A percentile compares a stretch with the other conserved stretches of the same genome.
Conservation (phyloP, 2,329 filamentous ascomycete genomes). For the Aureobasidium uvarum region DNA sequence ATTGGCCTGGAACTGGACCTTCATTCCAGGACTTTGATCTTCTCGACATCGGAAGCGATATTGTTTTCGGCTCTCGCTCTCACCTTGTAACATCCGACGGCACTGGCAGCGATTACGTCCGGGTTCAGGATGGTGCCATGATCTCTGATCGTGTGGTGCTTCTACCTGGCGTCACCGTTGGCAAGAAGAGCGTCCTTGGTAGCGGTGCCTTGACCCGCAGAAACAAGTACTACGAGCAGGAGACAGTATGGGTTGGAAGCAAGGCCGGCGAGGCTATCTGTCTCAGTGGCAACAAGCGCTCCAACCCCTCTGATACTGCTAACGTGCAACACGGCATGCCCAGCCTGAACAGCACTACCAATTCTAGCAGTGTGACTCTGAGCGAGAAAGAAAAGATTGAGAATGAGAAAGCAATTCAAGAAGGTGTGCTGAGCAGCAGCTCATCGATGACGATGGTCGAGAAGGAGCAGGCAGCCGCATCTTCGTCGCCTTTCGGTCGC, state of each 20-base stretch:
- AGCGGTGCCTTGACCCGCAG: conserved; percentile 54
- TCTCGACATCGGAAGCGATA: conserved; percentile 56
- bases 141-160: conserved; percentile 57
- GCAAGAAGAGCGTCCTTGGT: conserved; percentile 52
- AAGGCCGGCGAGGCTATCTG: conserved; percentile 53
- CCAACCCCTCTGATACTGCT: neutral
- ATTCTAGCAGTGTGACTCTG: conserved; percentile 17
- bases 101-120: conserved; percentile 49
- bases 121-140: conserved; percentile 53
- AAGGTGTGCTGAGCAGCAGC: conserved; percentile 20
- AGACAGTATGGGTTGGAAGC: conserved; percentile 54
- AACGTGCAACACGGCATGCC: conserved; percentile 1
- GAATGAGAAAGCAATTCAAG: conserved; percentile 1
- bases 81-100: conserved; percentile 56
- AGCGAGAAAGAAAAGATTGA: conserved; percentile 17
- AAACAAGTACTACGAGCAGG: conserved; percentile 46
- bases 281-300: conserved; percentile 33
- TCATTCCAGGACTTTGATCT: conserved; percentile 56
- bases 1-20: conserved; percentile 59
- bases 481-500: conserved; percentile 53
- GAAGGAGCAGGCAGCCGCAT: neutral
- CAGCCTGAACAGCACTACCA: conserved; percentile 12
- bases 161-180: conserved; percentile 53
- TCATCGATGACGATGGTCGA: conserved; percentile 22
- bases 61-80: conserved; percentile 59